Evolutionary conservation across 2,329 filamentous ascomycete genomes (phyloP).

Genomic region (Celoporthe dispersa): DNA sequence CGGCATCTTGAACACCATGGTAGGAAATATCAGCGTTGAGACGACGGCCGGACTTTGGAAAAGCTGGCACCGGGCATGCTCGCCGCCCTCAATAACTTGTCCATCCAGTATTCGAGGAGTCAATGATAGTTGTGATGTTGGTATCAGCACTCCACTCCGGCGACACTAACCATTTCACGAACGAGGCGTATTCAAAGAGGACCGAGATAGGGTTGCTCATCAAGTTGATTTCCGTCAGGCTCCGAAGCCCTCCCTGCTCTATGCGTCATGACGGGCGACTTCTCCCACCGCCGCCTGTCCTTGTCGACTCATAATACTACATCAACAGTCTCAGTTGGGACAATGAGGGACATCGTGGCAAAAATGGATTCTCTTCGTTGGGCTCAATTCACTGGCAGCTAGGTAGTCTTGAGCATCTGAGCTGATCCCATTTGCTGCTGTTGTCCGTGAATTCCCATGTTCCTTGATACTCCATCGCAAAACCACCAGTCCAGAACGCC

Average conservation of each 20-base stretch:
- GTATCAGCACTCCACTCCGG: background rate
- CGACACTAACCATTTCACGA: background rate
- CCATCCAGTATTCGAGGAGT: background rate
- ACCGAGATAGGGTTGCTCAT: constrained; percentile 10
- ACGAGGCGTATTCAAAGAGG: too few relatives aligned
- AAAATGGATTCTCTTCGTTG: constrained; percentile 15
- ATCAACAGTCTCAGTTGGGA: background rate
- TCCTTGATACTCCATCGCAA: constrained; percentile 13
- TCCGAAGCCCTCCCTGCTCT: constrained; percentile 21
- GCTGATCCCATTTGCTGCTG: constrained; percentile 1
- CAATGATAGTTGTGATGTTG: background rate
- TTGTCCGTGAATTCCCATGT: constrained; percentile 3
- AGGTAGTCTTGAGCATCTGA: constrained; percentile 10
- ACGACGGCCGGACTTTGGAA: background rate
- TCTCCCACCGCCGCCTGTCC: constrained; percentile 22
- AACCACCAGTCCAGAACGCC: constrained; percentile 44
- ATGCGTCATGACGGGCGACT: constrained; percentile 22
- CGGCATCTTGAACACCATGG: background rate
- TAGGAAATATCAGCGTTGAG: background rate
- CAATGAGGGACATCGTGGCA: constrained; percentile 5
- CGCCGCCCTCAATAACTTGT: background rate
- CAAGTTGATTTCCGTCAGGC: constrained; percentile 25
- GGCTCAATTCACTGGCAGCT: constrained; percentile 8
- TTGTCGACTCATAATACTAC: constrained; percentile 34
- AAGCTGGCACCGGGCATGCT: background rate